Base-by-base conservation (phyloP, 2,329 filamentous ascomycete genomes). In the Colletotrichum paranaense region DNA sequence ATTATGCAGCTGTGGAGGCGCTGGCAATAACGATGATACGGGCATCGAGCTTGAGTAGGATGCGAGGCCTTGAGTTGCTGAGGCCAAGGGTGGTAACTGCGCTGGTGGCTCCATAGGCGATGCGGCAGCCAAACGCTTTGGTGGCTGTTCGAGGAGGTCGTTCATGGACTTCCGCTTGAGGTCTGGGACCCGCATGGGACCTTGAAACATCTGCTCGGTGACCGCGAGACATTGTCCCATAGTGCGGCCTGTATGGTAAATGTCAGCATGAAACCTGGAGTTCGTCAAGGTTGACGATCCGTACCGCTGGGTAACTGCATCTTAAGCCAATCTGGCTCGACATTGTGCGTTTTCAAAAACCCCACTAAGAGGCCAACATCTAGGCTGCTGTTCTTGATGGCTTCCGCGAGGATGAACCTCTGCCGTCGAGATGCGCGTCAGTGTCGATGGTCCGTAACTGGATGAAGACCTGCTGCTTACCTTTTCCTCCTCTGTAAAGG, bases 381-480 rank as follows among this genome's bases (percentile, higher is more conserved):
- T 72, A 90, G 80, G 35, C 83, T 80, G 81, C 88, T 90, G 73
- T 84, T 84, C 77, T 90, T 91, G 80, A 91, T 87, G 76, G 90
- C 88, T 80, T 91, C 89, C 69, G 85, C 87, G 68, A 91, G 84
- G 73, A 90, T 82, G 78, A 89, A 89, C 75, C 88, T 87, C 89
- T 91, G 77, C n/a, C 60, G 71, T 60, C 7, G 9, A 24, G 62
- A 75, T 59, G 74, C 74, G 56, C 71, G 67, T 56, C 58, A 55
- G 58, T 52, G 49, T 67, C 11, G 58, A 49, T 38, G 66, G 19
- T 56, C 3, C 49, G 32, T 55, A 65, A 62, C 67, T 32, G 22
- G 55, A n/a, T 49, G 65, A 66, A 69, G 68, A 73, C 49, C 30
- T 63, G 55, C 81, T 68, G 62, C 81, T 68, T 83, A 89, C 88